Conservation (phyloP, 805 yeast species). For the Blastobotrys peoriensis region DNA sequence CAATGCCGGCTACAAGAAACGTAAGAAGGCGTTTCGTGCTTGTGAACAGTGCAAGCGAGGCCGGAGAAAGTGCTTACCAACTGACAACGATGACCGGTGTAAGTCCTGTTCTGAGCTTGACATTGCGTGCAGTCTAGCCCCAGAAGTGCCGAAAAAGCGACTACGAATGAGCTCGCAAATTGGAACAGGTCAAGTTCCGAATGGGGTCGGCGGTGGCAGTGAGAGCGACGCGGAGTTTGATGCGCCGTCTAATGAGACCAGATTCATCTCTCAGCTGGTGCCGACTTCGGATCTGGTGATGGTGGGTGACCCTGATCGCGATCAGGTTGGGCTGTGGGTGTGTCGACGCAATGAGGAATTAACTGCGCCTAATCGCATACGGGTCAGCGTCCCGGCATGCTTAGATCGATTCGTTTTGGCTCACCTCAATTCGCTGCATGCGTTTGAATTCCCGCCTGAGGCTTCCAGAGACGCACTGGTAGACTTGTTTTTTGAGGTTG, state of each 20-base stretch:
- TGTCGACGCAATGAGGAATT: neutral
- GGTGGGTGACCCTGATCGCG: constrained; percentile 18
- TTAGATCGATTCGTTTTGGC: constrained; percentile 11
- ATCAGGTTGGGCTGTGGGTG: constrained; percentile 22
- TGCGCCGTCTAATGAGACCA: neutral
- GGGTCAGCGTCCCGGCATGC: constrained; percentile 6
- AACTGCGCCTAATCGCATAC: neutral
- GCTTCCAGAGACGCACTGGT: constrained; percentile 25
- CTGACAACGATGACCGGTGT: constrained; percentile 18
- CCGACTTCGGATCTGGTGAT: constrained; percentile 21
- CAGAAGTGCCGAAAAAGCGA: constrained; percentile 1
- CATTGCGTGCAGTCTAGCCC: constrained; percentile 21
- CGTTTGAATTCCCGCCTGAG: constrained; percentile 30
- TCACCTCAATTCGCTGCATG: constrained; percentile 24
- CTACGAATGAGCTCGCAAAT: neutral
- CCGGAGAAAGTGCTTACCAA: constrained; percentile 19
- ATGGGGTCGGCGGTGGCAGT: neutral
- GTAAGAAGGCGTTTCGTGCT: constrained; percentile 36
- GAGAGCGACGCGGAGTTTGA: neutral
- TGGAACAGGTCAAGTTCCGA: neutral
- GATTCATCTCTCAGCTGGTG: constrained; percentile 20
- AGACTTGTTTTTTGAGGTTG: constrained; percentile 33
- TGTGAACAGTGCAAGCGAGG: constrained; percentile 33
- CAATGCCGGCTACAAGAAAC: constrained; percentile 32
- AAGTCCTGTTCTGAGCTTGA: constrained; percentile 22